phyloP scores from a whole-genome alignment of 1,139 yeast genomes.

The Yamadazyma pseudoaaseri region DNA sequence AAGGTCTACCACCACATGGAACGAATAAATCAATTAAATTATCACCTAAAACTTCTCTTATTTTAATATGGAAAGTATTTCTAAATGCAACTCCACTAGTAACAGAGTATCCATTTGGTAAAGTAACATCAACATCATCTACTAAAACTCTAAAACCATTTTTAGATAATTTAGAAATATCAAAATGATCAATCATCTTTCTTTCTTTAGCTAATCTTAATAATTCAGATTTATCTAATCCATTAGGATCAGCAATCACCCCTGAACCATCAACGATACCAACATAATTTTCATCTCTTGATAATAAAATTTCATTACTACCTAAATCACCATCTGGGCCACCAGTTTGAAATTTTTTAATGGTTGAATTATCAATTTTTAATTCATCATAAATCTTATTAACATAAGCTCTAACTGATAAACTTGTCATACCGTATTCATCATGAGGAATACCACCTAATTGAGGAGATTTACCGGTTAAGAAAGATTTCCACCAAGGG shows the following conservation, averaged over 20 bases:
- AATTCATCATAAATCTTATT: constrained; percentile 84
- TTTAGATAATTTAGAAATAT: constrained; percentile 61
- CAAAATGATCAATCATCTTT: constrained; percentile 71
- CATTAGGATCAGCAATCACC: constrained; percentile 87
- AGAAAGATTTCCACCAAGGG: constrained; percentile 98
- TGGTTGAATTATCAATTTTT: constrained; percentile 51
- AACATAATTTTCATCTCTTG: constrained; percentile 78
- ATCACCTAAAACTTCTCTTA: constrained; percentile 59
- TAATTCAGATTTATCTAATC: constrained; percentile 79
- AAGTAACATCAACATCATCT: constrained; percentile 75
- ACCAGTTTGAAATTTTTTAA: constrained; percentile 91
- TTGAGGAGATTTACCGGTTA: constrained; percentile 90
- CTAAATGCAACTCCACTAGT: constrained; percentile 91
- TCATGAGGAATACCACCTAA: constrained; percentile 99
- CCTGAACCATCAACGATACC: constrained; percentile 96
- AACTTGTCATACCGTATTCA: constrained; percentile 95
- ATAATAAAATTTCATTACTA: constrained; percentile 86
- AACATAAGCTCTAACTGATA: constrained; percentile 91
- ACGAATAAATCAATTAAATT: constrained; percentile 78
- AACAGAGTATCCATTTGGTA: constrained; percentile 76
- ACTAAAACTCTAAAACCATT: constrained; percentile 82
- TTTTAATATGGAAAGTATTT: constrained; percentile 81
- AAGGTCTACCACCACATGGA: constrained; percentile 99
- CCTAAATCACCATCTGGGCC: constrained; percentile 99
- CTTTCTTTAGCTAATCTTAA: constrained; percentile 76